Evolutionary conservation across 768 basidiomycete species (phyloP).

Genomic region (Tylopilus felleus): DNA sequence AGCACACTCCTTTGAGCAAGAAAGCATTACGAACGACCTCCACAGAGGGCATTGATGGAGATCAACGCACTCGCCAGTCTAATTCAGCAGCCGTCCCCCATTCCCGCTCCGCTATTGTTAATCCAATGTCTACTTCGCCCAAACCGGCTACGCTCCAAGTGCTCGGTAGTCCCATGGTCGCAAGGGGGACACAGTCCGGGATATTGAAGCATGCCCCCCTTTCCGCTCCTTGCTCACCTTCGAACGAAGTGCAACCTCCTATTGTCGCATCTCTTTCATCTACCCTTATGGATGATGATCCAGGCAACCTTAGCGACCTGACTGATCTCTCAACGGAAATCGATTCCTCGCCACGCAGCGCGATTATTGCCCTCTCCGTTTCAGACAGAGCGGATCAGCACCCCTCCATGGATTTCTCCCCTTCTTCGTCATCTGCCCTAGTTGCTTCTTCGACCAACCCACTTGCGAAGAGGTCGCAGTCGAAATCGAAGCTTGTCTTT

Average conservation of each 20-base stretch:
- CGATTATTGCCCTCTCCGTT: neutral
- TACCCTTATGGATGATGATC: constrained; percentile 13
- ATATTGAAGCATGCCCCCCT: no score
- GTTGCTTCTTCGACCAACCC: neutral
- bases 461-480: neutral
- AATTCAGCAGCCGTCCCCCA: neutral
- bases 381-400: neutral
- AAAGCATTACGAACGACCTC: neutral
- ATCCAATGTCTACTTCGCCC: neutral
- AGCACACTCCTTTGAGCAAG: neutral
- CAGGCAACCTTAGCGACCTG: constrained; percentile 24
- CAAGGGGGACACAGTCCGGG: neutral
- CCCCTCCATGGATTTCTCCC: neutral
- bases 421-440: neutral
- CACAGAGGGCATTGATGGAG: neutral
- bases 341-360: constrained; percentile 11
- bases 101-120: neutral
- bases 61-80: neutral
- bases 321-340: constrained; percentile 29
- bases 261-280: neutral
- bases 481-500: constrained; percentile 18
- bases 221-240: neutral
- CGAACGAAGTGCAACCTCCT: neutral
- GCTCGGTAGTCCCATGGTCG: neutral
- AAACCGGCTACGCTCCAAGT: neutral